These are phyloP conservation scores for Botrytis deweyae DNA, from an alignment of 2,329 filamentous ascomycete species.

Conservation along the genomic window DNA sequence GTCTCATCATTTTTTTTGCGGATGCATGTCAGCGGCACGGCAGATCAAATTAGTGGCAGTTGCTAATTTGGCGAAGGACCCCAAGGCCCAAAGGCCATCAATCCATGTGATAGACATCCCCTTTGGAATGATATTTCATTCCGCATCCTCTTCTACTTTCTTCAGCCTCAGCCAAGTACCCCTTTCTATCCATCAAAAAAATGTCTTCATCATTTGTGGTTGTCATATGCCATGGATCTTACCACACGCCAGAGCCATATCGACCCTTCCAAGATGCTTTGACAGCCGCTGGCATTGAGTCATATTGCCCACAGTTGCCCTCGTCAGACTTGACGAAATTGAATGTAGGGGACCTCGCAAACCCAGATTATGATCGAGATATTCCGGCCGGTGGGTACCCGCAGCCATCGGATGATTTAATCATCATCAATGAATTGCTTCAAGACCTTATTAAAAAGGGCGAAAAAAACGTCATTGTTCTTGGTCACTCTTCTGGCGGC, in stretches of 20 bases:
- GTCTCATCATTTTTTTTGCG: too few species aligned
- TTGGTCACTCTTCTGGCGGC: slow-evolving; percentile 1
- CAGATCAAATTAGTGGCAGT: too few species aligned
- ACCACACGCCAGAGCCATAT: slow-evolving; percentile 16
- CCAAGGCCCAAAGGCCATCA: too few species aligned
- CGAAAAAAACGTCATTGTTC: not conserved
- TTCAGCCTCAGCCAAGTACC: not conserved
- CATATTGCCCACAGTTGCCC: slow-evolving; percentile 12
- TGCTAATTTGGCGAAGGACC: too few species aligned
- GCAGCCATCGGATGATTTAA: not conserved
- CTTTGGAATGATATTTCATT: too few species aligned
- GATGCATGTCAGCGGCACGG: too few species aligned
- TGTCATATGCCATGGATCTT: slow-evolving; percentile 16
- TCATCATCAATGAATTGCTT: not conserved
- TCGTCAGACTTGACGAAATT: slow-evolving; percentile 3
- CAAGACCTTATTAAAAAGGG: not conserved
- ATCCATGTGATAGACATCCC: too few species aligned
- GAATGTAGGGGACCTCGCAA: not conserved
- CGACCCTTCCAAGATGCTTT: not conserved
- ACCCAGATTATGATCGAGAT: slow-evolving; percentile 6
- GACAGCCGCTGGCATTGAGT: not conserved
- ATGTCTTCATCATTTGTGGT: slow-evolving; percentile 1
- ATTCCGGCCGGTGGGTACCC: not conserved
- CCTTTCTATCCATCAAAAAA: not conserved
- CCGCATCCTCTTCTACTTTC: too few species aligned